Base-by-base conservation (phyloP, 2,329 filamentous ascomycete genomes). In the Neoascochyta sp. region DNA sequence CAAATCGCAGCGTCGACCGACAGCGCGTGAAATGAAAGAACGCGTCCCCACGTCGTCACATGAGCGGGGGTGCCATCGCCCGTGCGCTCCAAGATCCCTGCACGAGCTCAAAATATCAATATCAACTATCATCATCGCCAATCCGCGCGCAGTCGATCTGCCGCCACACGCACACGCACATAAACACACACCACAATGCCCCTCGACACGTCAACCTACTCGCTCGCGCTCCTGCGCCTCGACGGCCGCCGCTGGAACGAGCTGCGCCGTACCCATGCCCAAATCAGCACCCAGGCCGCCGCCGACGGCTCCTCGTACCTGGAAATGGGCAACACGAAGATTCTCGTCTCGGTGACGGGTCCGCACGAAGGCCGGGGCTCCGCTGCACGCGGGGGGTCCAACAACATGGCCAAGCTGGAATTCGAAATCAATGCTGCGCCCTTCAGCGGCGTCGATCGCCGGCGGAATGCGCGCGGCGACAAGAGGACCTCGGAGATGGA, bases 271-370 rank as follows among this genome's bases (percentile, higher is more conserved):
- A 76, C 95, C 28, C 80, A 87, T 57, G 90, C 85, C 26, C 86
- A 93, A 65, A 88, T 98, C 57, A 85, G 83, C 41, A 95, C 88
- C 1, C 92, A 95, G 65, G 83, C 89, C 39, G 83, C 89, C 27
- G 88, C 89, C 32, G 92, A 96, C 52, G 92, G 92, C 19, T 94
- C 86, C 24, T 86, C 83, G 40, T 95, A 95, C 65, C 79, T 96
- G 36, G 87, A 95, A 61, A 94, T 94, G 82, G 92, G 92, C 52
- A 94, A 96, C 67, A 98, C 92, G 13, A 92, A 95, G 60, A 83
- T 98, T 49, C 86, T 96, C 66, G 95, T 90, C 66, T 87, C 89
- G 14, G 81, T 98, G 26, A 80, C 81, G 2, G 92, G 92, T 0
- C 92, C 92, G 0, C 79, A 77, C 20, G 92, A 98, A 65, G 74